phyloP scores from a whole-genome alignment of 345 rosid genomes.

The Eucalyptus viminalis region DNA sequence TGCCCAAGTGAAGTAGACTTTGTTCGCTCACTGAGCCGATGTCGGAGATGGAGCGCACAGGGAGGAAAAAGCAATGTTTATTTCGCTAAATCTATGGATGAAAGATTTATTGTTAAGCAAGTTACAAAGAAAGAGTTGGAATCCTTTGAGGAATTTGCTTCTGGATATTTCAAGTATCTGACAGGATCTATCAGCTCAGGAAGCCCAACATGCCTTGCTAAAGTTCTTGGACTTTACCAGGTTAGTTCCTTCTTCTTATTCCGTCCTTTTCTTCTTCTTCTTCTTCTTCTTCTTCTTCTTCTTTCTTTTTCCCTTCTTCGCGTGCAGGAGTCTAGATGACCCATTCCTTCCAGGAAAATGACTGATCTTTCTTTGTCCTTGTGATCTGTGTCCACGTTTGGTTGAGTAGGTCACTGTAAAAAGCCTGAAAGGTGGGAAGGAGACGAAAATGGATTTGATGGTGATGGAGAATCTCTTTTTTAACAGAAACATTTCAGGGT shows the following conservation, averaged over 20 bases:
- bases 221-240: constrained; percentile 97
- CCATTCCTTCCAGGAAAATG: background rate
- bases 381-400: background rate
- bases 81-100: constrained; percentile 89
- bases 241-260: constrained; percentile 9
- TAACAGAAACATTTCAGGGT: constrained; percentile 63
- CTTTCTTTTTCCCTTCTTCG: background rate
- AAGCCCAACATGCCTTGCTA: constrained; percentile 97
- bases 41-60: constrained; percentile 87
- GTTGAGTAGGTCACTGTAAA: constrained; percentile 61
- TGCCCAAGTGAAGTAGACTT: constrained; percentile 78
- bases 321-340: background rate
- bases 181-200: constrained; percentile 55
- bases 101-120: constrained; percentile 92
- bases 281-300: background rate
- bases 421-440: constrained; percentile 76
- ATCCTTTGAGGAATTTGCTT: constrained; percentile 86
- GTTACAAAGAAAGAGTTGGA: constrained; percentile 82
- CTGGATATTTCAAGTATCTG: constrained; percentile 71
- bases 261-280: background rate
- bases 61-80: constrained; percentile 98
- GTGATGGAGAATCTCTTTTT: constrained; percentile 99
- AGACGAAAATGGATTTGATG: constrained; percentile 87
- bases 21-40: constrained; percentile 79
- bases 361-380: background rate